Conservation (phyloP, 2,329 filamentous ascomycete species). For the Coccinonectria pachysandricola region DNA sequence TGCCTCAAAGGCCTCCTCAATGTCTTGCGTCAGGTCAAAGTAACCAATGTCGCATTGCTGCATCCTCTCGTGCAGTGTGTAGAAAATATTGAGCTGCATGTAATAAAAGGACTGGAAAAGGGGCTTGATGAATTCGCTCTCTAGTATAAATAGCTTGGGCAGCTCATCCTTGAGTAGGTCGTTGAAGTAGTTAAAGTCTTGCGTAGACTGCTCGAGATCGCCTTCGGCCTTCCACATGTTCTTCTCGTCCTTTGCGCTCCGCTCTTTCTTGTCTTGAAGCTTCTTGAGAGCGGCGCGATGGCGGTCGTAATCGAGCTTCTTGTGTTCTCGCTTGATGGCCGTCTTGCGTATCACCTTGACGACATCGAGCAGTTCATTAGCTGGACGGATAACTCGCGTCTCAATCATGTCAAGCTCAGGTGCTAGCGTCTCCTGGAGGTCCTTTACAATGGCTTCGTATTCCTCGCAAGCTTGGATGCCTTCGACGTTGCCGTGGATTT, state of each 20-base stretch:
- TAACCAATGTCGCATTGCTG: slow-evolving; percentile 95
- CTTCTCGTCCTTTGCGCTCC: slow-evolving; percentile 92
- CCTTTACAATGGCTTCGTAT: slow-evolving; percentile 83
- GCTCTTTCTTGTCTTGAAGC: slow-evolving; percentile 95
- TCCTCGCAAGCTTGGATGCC: slow-evolving; percentile 94
- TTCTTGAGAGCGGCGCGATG: slow-evolving; percentile 79
- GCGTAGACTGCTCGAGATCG: slow-evolving; percentile 81
- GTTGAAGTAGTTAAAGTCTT: slow-evolving; percentile 98
- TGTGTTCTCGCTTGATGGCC: slow-evolving; percentile 84
- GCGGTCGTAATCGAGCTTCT: slow-evolving; percentile 92
- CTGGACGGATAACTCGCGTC: slow-evolving; percentile 77
- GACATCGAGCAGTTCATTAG: slow-evolving; percentile 85
- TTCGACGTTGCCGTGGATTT: slow-evolving; percentile 78
- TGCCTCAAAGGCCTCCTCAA: slow-evolving; percentile 81
- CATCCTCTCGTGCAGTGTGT: slow-evolving; percentile 97
- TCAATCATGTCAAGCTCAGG: slow-evolving; percentile 99
- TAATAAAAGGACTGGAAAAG: slow-evolving; percentile 99
- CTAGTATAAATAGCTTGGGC: slow-evolving; percentile 79
- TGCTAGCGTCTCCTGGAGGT: slow-evolving; percentile 76
- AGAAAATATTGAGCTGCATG: slow-evolving; percentile 99
- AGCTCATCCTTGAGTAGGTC: slow-evolving; percentile 93
- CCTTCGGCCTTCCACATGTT: slow-evolving; percentile 91
- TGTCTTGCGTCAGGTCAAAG: slow-evolving; percentile 83
- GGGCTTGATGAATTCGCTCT: slow-evolving; percentile 90
- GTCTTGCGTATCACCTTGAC: slow-evolving; percentile 93